Evolutionary conservation across 495 filamentous ascomycete species (phyloP), one percentile per base, ranked within the genome.

Genomic region (Podospora pseudopauciseta): DNA sequence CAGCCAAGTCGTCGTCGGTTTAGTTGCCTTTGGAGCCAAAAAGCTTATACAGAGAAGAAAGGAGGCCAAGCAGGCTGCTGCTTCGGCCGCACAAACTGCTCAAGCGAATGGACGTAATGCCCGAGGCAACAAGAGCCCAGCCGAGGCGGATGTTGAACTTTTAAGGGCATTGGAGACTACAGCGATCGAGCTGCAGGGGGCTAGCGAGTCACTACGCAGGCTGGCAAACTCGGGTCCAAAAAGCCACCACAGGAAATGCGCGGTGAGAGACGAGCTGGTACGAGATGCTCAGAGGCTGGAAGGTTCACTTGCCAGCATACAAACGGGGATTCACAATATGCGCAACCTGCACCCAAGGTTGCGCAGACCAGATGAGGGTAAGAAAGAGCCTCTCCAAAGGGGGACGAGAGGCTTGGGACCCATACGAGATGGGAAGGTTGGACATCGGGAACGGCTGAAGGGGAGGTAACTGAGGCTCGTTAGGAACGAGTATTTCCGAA

Each of bases 291-390:
- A 73, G 30, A 49, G 70, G 54, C 55, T 77, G 23, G 66, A 67
- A 63, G 63, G 32, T 39, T 60, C 64, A 32, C 30, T 77, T 15
- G 68, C 54, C 13, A 69, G 64, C 2, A 11, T 76, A 54, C 66
- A 72, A 66, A 65, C 65, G 7, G 69, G 69, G 1, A 65, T 73
- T 5, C 69, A 75, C 27, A 77, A 77, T 30, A 72, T 77, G 67
- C 63, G 67, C 58, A 77, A 77, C 30, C 55, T 77, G 63, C 73
- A 75, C 57, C 70, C 70, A 0, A 67, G 64, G 15, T 34, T 73
- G 49, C 60, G 56, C 34, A 11, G 15, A 27, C 16, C 18, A 44
- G 44, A 28, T 0, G 44, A 54, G 9, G 26, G 55, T 4, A 13
- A 49, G 3, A 49, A 16, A 49, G 9, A 49, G 6, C 0, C 7